A percentile compares a stretch with the other conserved stretches of the same genome.
These are phyloP conservation scores for Cladosporium oxysporum DNA, from an alignment of 2,329 filamentous ascomycete species.

Conservation along the genomic window DNA sequence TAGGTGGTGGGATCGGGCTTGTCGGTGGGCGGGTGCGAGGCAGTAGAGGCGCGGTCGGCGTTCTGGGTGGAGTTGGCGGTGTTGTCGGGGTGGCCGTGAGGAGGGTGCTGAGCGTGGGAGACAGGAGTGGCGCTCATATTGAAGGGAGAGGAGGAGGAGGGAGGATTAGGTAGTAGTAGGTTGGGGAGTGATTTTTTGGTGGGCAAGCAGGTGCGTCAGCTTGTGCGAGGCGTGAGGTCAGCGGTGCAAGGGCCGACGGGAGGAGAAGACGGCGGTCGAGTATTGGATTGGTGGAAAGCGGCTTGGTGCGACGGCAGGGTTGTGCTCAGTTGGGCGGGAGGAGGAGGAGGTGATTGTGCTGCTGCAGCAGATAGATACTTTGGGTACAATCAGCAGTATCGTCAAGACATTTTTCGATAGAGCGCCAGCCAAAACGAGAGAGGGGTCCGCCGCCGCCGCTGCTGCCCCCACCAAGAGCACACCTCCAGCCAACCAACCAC, in stretches of 20 bases:
- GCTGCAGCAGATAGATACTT: neutral
- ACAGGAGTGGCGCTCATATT: conserved; percentile 19
- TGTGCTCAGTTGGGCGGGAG: conserved; percentile 5
- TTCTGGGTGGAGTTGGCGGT: conserved; percentile 30
- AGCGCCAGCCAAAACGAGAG: neutral
- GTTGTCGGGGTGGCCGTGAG: conserved; percentile 34
- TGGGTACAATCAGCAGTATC: neutral
- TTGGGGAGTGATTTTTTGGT: neutral
- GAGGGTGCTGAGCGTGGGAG: conserved; percentile 21
- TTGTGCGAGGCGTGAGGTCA: conserved; percentile 11
- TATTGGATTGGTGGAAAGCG: neutral
- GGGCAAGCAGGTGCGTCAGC: conserved; percentile 17
- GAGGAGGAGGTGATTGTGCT: neutral
- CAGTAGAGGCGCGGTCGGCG: conserved; percentile 34
- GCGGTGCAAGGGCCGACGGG: conserved; percentile 13
- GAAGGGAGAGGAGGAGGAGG: neutral
- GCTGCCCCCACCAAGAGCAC: neutral
- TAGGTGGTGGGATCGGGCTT: conserved; percentile 37
- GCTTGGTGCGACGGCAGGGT: conserved; percentile 9
- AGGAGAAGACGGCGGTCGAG: neutral
- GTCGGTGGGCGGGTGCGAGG: conserved; percentile 34
- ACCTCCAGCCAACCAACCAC: neutral
- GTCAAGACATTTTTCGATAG: neutral
- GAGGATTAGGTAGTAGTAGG: neutral
- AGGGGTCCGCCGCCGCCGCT: neutral